Conservation (phyloP, 768 basidiomycete species). For the Psilocybe cyanescens region DNA sequence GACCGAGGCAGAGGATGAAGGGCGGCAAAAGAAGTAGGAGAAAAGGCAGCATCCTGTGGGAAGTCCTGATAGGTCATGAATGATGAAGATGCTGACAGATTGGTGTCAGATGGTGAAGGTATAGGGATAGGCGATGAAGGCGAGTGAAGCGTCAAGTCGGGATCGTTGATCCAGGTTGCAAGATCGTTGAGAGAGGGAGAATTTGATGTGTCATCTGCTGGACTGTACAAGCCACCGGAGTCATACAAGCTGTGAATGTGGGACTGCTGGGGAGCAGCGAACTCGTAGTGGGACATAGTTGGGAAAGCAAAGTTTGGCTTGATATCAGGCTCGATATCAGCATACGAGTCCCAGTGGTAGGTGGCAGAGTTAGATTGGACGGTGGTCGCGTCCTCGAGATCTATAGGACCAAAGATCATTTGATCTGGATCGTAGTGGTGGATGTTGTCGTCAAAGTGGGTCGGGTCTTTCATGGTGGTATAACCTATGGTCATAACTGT, state of each 20-base stretch:
- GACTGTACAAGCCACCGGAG: constrained; percentile 29
- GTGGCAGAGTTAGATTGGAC: constrained; percentile 29
- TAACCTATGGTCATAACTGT: constrained; percentile 21
- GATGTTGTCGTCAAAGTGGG: constrained; percentile 28
- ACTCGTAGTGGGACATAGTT: constrained; percentile 31
- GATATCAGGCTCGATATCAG: constrained; percentile 43
- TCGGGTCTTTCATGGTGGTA: constrained; percentile 13
- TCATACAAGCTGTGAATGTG: constrained; percentile 26
- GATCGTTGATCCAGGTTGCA: constrained; percentile 68
- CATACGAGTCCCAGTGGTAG: constrained; percentile 40
- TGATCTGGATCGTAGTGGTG: constrained; percentile 47
- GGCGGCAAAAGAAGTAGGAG: constrained; percentile 63
- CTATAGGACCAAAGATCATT: constrained; percentile 62
- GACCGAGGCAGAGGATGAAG: constrained; percentile 67
- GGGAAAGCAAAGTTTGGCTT: constrained; percentile 41
- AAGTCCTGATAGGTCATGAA: constrained; percentile 54
- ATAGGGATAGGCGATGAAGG: constrained; percentile 70
- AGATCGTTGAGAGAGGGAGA: constrained; percentile 52
- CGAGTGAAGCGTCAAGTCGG: constrained; percentile 41
- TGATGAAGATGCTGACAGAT: constrained; percentile 41
- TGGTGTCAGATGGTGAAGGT: constrained; percentile 46
- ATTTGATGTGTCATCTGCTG: constrained; percentile 35
- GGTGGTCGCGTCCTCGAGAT: constrained; percentile 51
- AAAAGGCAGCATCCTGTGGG: constrained; percentile 45
- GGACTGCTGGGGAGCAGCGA: constrained; percentile 4